Evolutionary conservation across 2,329 filamentous ascomycete species (phyloP).

Genomic region (Sarocladiaceae sp.): DNA sequence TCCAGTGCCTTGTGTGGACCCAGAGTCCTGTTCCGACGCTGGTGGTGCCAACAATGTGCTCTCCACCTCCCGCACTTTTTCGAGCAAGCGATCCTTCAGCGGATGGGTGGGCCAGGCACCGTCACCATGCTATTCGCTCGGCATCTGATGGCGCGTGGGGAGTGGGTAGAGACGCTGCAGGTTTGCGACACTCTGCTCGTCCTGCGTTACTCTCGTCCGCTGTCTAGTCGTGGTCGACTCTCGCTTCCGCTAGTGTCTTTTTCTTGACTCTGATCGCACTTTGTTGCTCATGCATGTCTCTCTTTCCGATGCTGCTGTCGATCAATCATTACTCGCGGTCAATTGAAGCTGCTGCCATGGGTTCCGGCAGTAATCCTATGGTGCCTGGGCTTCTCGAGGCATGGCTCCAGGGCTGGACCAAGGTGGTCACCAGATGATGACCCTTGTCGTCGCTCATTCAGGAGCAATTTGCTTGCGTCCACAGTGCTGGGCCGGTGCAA

Average conservation of each 20-base stretch:
- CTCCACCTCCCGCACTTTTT: background rate
- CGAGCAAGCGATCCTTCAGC: background rate
- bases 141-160: background rate
- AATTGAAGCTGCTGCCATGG: too few species aligned
- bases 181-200: background rate
- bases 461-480: slow-evolving; percentile 9
- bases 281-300: background rate
- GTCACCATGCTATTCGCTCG: background rate
- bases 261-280: background rate
- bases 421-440: background rate
- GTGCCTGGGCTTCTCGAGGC: background rate
- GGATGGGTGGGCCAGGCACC: slow-evolving; percentile 9
- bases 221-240: background rate
- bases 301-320: background rate
- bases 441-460: slow-evolving; percentile 1
- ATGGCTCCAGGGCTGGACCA: background rate
- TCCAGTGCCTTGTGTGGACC: background rate
- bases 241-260: background rate
- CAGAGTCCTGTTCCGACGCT: background rate
- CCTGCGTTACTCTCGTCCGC: background rate
- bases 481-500: slow-evolving; percentile 2
- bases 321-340: background rate
- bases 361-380: too few species aligned
- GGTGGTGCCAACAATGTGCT: background rate
- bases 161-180: background rate